Base-by-base conservation (phyloP, 2,329 filamentous ascomycete genomes). In the Aspergillus ochraceoroseus region DNA sequence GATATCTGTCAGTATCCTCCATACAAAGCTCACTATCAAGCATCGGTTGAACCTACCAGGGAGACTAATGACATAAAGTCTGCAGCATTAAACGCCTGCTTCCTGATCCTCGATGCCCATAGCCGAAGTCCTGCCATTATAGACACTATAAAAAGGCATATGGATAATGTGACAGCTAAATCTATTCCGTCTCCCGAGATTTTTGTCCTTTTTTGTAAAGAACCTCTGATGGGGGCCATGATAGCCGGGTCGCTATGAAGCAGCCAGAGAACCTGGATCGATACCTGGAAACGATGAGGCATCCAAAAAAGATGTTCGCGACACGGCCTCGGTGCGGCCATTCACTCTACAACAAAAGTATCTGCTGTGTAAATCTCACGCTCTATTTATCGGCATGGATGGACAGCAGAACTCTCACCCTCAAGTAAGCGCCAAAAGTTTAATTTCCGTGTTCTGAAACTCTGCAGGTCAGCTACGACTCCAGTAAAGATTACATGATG, bases 131-230 rank as follows among this genome's bases (percentile, higher is more conserved):
- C 40, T 3, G 23, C 31, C 13, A 26, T 17, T 9, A 37, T 17
- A 8, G 33, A 32, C 22, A 35, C 40, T 6, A 32, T n/a, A 25
- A 42, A 42, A 17, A 42, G 28, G 5, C 32, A 42, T 7, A 42
- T 13, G 9, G 40, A 14, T 28, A 42, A 18, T 6, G 28, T 27
- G 9, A 42, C 37, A 12, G 32, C 40, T 6, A 42, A 17, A 22
- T 32, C 32, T 9, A 17, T 37, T 11, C 27, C 40, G 22, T 42
- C 32, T 8, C 17, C 19, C 5, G 40, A 43, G 12, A 43, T 28
- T 8, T 17, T 26, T 15, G 27, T 27, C 11, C 23, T 14, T 17
- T 32, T 32, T 12, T 20, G 19, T 11, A 37, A 19, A n/a, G 20
- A 17, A 15, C 32, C 33, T 29, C 28, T 28, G 17, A 32, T 20